Conservation (phyloP, 1,284 basidiomycete genomes). For the Sanghuangporus weigelae region DNA sequence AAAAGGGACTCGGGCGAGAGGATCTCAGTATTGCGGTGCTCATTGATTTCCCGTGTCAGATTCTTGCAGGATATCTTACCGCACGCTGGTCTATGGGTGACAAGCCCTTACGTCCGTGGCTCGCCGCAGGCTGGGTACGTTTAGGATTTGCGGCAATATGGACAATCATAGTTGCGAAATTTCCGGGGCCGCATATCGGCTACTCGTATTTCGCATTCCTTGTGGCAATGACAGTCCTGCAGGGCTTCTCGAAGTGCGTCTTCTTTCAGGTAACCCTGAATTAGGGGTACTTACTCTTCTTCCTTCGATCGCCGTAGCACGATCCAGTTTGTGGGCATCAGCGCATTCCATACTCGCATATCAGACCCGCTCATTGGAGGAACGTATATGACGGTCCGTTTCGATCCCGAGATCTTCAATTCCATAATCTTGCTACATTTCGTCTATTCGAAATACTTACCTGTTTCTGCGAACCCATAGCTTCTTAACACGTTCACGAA, state of each 20-base stretch:
- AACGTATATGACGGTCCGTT: constrained; percentile 91
- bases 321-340: constrained; percentile 97
- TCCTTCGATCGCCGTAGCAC: constrained; percentile 49
- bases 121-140: constrained; percentile 89
- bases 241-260: constrained; percentile 80
- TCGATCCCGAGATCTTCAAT: neutral
- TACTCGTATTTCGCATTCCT: constrained; percentile 81
- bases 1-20: constrained; percentile 94
- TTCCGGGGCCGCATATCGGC: constrained; percentile 75
- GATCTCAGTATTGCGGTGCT: constrained; percentile 93
- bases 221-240: constrained; percentile 75
- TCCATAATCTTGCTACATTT: constrained; percentile 1
- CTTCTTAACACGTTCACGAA: constrained; percentile 96
- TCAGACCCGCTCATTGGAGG: constrained; percentile 97
- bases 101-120: constrained; percentile 79
- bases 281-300: constrained; percentile 1
- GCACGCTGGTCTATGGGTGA: constrained; percentile 86
- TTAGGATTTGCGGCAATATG: constrained; percentile 70
- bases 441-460: constrained; percentile 8
- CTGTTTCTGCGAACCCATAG: constrained; percentile 34
- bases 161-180: constrained; percentile 78
- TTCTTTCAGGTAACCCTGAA: neutral
- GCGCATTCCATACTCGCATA: constrained; percentile 96
- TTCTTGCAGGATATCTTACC: constrained; percentile 93
- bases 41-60: constrained; percentile 98